Conservation (phyloP, 306 rosid species). For the Malus sieversii region DNA sequence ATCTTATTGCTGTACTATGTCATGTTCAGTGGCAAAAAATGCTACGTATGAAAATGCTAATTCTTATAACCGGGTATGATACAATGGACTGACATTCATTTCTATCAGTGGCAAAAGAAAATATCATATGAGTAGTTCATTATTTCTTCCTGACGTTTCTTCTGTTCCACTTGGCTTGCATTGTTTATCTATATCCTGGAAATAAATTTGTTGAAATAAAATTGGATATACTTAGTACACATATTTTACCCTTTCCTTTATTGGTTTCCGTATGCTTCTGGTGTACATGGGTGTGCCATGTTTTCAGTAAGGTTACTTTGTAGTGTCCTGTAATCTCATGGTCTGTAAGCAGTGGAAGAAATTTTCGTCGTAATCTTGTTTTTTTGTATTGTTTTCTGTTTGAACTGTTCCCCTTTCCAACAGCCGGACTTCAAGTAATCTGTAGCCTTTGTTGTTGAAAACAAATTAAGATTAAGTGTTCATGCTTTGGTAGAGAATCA, state of each 20-base stretch:
- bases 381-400: background rate
- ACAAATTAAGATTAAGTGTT: background rate
- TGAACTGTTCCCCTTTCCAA: background rate
- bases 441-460: background rate
- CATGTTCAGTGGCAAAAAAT: background rate
- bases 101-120: background rate
- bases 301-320: background rate
- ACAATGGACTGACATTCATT: background rate
- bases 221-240: background rate
- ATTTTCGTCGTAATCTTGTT: background rate
- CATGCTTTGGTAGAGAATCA: background rate
- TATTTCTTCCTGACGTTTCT: background rate
- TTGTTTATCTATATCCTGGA: too few relatives aligned
- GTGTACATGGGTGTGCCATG: background rate
- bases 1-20: background rate
- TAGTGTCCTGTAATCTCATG: background rate
- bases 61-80: background rate
- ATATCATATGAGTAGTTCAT: background rate
- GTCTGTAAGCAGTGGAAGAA: background rate
- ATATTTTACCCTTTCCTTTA: background rate
- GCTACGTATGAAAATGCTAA: background rate
- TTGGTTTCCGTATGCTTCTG: background rate
- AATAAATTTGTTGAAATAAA: too few relatives aligned
- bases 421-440: background rate
- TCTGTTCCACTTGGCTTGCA: background rate